Conservation (phyloP, 768 basidiomycete genomes). For the Suillus subluteus region DNA sequence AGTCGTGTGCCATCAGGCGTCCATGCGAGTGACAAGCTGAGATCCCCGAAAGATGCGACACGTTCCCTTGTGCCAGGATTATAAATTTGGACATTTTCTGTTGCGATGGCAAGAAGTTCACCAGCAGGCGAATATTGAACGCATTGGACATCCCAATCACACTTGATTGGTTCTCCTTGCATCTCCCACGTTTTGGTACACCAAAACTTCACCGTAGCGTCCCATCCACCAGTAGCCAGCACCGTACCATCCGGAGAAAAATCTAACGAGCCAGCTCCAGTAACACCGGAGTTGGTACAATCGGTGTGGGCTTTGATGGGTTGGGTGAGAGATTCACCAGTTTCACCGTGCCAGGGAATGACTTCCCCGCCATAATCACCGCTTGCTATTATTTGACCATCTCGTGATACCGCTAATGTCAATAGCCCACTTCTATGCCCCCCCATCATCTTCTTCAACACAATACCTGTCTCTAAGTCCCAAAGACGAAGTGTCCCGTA, state of each 20-base stretch:
- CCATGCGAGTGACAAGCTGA: too few relatives aligned
- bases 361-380: neutral
- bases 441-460: neutral
- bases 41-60: too few relatives aligned
- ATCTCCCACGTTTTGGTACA: too few relatives aligned
- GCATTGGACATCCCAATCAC: accelerated
- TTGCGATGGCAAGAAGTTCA: too few relatives aligned
- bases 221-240: constrained; percentile 26
- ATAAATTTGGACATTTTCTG: too few relatives aligned
- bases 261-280: neutral
- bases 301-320: neutral
- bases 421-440: too few relatives aligned
- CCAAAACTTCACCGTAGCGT: too few relatives aligned
- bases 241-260: neutral
- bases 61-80: too few relatives aligned
- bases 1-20: too few relatives aligned
- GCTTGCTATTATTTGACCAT: neutral
- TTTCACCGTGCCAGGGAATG: neutral
- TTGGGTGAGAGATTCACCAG: neutral
- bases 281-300: too few relatives aligned
- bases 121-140: too few relatives aligned
- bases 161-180: too few relatives aligned
- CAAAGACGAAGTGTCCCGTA: neutral
- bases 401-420: neutral
- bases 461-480: neutral